Conservation (phyloP, 116 monocot species). For the Thalassia testudinum region DNA sequence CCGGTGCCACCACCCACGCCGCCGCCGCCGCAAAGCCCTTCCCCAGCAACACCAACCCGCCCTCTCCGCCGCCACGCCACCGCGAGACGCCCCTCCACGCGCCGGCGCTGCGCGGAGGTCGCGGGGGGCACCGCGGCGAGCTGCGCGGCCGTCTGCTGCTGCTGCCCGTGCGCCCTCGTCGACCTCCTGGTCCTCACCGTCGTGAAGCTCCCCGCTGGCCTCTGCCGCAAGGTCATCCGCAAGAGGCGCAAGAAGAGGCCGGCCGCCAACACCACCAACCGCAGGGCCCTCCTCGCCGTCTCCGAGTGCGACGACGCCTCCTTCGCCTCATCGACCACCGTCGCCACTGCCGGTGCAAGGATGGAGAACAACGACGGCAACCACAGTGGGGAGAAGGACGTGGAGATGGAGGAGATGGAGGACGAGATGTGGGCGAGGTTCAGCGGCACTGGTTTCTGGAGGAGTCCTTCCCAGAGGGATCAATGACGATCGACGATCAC, state of each 20-base stretch:
- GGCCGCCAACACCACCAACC: neutral
- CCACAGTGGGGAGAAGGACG: neutral
- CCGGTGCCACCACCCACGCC: neutral
- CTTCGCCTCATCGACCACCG: neutral
- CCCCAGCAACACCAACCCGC: neutral
- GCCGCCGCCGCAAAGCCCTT: neutral
- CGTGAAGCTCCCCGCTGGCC: constrained; percentile 41
- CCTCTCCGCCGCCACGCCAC: neutral
- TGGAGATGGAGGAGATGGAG: constrained; percentile 21
- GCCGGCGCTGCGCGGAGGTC: constrained; percentile 28
- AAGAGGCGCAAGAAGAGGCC: constrained; percentile 2
- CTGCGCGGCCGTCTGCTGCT: constrained; percentile 75
- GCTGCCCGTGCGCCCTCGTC: constrained; percentile 58
- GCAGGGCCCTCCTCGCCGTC: neutral
- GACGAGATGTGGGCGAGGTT: constrained; percentile 29
- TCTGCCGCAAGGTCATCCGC: constrained; percentile 26
- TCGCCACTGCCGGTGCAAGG: neutral
- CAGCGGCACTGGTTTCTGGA: constrained; percentile 32
- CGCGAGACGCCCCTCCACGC: neutral
- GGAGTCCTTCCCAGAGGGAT: constrained; percentile 21
- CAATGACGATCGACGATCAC: no score
- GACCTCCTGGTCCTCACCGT: constrained; percentile 29
- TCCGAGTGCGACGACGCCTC: neutral
- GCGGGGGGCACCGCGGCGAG: constrained; percentile 51
- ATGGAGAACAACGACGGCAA: neutral